phyloP scores from a whole-genome alignment of 805 yeast species.

The Pichia heedii region DNA sequence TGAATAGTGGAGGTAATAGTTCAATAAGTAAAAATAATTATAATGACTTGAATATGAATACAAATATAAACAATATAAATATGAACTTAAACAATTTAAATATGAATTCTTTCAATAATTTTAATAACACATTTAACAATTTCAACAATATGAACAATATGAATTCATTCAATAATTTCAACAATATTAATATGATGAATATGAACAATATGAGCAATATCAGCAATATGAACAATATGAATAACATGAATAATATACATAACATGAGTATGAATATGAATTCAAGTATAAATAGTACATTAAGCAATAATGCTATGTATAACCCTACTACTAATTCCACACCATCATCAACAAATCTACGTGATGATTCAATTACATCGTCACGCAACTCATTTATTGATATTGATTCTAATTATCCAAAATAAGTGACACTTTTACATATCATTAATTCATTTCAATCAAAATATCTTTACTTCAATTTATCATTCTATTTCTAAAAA shows the following conservation, averaged over 20 bases:
- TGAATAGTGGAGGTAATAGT: slow-evolving; percentile 2
- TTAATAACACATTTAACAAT: background rate
- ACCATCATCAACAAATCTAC: background rate
- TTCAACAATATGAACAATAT: background rate
- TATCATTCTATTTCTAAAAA: too few species aligned
- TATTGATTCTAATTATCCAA: background rate
- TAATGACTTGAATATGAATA: background rate
- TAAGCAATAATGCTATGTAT: background rate
- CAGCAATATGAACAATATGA: background rate
- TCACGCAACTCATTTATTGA: slow-evolving; percentile 1
- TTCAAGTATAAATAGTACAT: background rate
- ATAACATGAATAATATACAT: background rate
- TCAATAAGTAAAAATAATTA: background rate
- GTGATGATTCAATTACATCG: background rate
- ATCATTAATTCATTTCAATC: background rate
- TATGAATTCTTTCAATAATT: background rate
- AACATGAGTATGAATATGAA: background rate
- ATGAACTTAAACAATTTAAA: background rate
- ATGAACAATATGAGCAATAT: background rate
- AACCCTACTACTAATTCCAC: background rate
- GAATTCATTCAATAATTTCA: background rate
- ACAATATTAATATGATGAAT: background rate
- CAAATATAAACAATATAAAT: background rate
- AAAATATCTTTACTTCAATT: too few species aligned
- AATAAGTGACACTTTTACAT: background rate